A percentile compares a stretch with the other conserved stretches of the same genome.
These are phyloP conservation scores for Cladosporium oxysporum DNA, from an alignment of 2,329 filamentous ascomycete species.

Conservation along the genomic window DNA sequence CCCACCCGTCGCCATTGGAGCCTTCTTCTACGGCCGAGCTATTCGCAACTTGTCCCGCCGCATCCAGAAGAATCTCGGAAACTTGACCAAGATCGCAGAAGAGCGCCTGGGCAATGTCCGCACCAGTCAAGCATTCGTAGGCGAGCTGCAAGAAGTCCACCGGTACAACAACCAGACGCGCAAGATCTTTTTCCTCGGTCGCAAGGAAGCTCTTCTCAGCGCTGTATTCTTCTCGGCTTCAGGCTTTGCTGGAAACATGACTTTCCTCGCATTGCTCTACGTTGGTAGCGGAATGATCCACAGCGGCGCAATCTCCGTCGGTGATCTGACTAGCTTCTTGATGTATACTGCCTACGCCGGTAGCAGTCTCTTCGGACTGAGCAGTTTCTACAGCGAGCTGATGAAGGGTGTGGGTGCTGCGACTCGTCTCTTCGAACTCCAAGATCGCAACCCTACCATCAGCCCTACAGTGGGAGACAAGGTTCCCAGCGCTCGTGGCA, in stretches of 20 bases:
- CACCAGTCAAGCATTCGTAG: slow-evolving; percentile 94
- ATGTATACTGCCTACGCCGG: slow-evolving; percentile 93
- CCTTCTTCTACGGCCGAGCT: slow-evolving; percentile 86
- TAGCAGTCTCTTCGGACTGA: slow-evolving; percentile 89
- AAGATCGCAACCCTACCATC: slow-evolving; percentile 84
- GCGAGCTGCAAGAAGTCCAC: slow-evolving; percentile 83
- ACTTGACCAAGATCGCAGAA: slow-evolving; percentile 94
- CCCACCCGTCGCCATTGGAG: slow-evolving; percentile 84
- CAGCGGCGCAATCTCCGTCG: slow-evolving; percentile 80
- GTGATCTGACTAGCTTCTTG: slow-evolving; percentile 92
- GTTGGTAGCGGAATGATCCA: slow-evolving; percentile 90
- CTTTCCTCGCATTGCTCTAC: slow-evolving; percentile 85
- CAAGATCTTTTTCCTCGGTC: slow-evolving; percentile 87
- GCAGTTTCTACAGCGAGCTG: slow-evolving; percentile 94
- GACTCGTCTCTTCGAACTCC: slow-evolving; percentile 92
- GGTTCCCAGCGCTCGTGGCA: slow-evolving; percentile 80
- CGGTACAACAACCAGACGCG: slow-evolving; percentile 92
- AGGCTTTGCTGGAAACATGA: slow-evolving; percentile 94
- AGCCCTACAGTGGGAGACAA: slow-evolving; percentile 79
- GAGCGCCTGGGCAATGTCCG: slow-evolving; percentile 96
- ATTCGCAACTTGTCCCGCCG: slow-evolving; percentile 87
- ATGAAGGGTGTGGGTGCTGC: slow-evolving; percentile 99
- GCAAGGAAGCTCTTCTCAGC: slow-evolving; percentile 81
- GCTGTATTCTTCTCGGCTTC: slow-evolving; percentile 87
- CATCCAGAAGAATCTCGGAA: slow-evolving; percentile 91